Evolutionary conservation across 2,329 filamentous ascomycete species (phyloP), one percentile per base, ranked within the genome.

Genomic region (Epichloe elymi): DNA sequence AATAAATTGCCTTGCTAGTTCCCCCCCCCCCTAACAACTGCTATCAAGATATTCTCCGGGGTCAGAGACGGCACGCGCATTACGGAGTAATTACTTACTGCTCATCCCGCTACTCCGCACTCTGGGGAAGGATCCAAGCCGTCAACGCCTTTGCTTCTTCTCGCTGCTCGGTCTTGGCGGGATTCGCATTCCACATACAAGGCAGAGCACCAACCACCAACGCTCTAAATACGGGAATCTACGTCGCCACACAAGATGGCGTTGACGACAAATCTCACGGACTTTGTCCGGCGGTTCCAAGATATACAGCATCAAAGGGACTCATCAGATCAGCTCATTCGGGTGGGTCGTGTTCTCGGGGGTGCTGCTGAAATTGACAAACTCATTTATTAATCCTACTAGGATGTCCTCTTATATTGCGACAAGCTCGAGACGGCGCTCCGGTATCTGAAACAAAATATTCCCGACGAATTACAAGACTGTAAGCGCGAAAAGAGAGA

Each of bases 401-500:
- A 67, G 65, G 65, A 67, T 50, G 53, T 66, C 30, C 55, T 67
- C 14, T 23, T 61, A 42, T 62, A 66, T 46, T 61, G 58, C 55
- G 67, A 78, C 53, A 58, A 58, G 14, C 52, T 75, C 46, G 74
- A 80, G 58, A 64, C 61, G 17, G 59, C 52, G 5, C 60, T 76
- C 4, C 66, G 65, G 20, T 58, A 65, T 37, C 73, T 80, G 57
- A 78, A 74, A 54, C 55, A 58, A 1, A 58, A 58, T 8, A 64
- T 80, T 5, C 57, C 54, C 43, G 62, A 67, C 38, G 63, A 73
- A 52, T 59, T 79, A 11, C 63, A 61, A 42, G 66, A 75, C 55
- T 60, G 66, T 36, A 66, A 70, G 48, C 68, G 79, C 53, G 76
- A 81, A 56, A 67, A 74, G 54, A 66, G 74, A 51, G 73, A 78